Base-by-base conservation (phyloP, 352 stramenopile genomes). In the Pythium plurisporium region DNA sequence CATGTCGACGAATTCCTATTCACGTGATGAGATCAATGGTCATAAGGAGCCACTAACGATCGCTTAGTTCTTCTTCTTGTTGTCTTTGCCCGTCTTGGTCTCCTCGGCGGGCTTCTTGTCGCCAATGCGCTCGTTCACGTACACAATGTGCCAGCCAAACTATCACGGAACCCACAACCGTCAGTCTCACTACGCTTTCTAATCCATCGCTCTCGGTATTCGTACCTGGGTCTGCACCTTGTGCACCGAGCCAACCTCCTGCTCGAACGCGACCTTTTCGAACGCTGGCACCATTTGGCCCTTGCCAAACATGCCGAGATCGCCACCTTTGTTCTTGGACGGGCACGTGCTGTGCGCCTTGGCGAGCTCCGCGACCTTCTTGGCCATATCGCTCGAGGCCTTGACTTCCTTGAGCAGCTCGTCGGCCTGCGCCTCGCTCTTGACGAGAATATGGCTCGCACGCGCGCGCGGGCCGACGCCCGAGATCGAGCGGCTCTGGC, bases 371-470 rank as follows among this genome's bases (percentile, higher is more conserved):
- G 74, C 80, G 46, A 93, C 76, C 55, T 72, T 77, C 51, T 72
- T 67, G 38, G 83, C 76, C 51, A 76, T 70, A 62, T 91, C 78
- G 19, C 63, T 56, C 2, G 77, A 62, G 26, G 69, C 67, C 31
- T 49, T 37, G 44, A 93, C 65, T 64, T 91, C 55, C 51, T 70
- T 64, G 46, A 82, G 69, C 23, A 91, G 53, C 5, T 64, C 70
- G 47, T 93, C 81, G 12, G 74, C 80, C 42, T 90, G 68, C 5
- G 55, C 62, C 52, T 93, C 83, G 42, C 75, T 74, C 58, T 86
- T 74, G 43, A 93, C 81, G 47, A 93, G 75, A 55, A 93, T 90
- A 64, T 93, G 83, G 66, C 83, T 91, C 30, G 83, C 83, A 51
- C 85, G 79, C 36, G 79, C 79, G 40, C 77, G 70, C 30, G 38